Evolutionary conservation across 345 rosid genomes (phyloP).

Genomic region (Bretschneidera sinensis): DNA sequence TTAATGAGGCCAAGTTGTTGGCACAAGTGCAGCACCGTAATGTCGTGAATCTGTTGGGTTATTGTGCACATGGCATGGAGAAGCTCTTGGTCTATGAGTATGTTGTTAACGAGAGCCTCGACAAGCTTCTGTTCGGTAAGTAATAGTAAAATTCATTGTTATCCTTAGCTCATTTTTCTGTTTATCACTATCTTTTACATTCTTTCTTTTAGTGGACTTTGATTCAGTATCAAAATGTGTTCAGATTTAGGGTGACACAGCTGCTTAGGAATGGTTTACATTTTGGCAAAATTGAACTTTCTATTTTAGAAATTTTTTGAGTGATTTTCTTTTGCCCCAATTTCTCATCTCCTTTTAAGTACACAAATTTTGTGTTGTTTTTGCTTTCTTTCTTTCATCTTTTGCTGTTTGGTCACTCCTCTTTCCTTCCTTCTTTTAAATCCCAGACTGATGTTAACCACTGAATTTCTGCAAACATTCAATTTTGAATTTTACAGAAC

Average conservation of each 20-base stretch:
- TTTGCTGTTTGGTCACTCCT: no score
- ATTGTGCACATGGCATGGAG: slow-evolving; percentile 72
- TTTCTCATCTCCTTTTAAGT: no score
- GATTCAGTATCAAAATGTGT: background rate
- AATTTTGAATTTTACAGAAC: no score
- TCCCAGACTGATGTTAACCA: no score
- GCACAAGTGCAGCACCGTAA: slow-evolving; percentile 94
- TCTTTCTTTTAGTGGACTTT: background rate
- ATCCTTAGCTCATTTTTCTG: background rate
- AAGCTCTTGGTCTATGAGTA: slow-evolving; percentile 94
- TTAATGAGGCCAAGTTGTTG: slow-evolving; percentile 80
- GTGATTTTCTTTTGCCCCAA: no score
- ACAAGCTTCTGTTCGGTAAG: slow-evolving; percentile 94
- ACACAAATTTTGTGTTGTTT: no score
- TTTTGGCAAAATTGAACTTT: no score
- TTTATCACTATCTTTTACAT: background rate
- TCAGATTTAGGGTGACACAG: slow-evolving; percentile 1
- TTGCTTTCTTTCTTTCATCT: no score
- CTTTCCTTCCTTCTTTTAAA: no score
- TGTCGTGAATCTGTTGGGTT: slow-evolving; percentile 85
- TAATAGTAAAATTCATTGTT: slow-evolving; percentile 9
- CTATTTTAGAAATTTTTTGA: no score
- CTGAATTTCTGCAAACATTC: no score
- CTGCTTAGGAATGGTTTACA: no score
- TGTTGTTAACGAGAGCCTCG: slow-evolving; percentile 78